phyloP scores from a whole-genome alignment of 139 green algal species.

The Micractinium conductrix region DNA sequence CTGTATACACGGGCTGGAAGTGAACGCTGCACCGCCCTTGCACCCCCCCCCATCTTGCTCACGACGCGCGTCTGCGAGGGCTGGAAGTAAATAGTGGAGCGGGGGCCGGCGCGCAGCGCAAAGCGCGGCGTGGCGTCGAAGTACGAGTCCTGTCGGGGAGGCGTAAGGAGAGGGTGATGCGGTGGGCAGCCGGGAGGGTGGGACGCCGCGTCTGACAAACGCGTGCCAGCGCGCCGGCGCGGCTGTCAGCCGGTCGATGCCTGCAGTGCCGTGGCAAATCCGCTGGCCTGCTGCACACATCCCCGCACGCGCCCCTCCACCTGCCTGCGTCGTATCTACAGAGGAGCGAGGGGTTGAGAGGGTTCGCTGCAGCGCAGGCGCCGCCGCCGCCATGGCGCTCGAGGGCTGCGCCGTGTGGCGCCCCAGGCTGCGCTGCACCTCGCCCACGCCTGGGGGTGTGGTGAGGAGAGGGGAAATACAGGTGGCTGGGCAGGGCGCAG shows the following conservation, averaged over 20 bases:
- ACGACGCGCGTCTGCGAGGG: too few species aligned
- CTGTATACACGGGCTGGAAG: too few species aligned
- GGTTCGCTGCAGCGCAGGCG: neutral
- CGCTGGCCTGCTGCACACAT: too few species aligned
- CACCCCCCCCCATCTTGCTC: too few species aligned
- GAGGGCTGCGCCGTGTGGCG: neutral
- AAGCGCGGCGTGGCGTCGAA: conserved; percentile 55
- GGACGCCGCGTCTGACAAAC: too few species aligned
- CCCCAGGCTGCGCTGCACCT: neutral
- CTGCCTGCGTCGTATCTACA: conserved; percentile 23
- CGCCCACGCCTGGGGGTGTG: neutral
- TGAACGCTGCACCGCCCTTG: too few species aligned
- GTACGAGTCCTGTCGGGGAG: conserved; percentile 39
- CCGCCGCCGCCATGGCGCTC: neutral
- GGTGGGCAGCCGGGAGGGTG: too few species aligned
- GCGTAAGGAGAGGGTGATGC: too few species aligned
- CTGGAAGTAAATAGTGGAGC: conserved; percentile 83
- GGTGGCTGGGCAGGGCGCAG: neutral
- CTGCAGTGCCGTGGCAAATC: too few species aligned
- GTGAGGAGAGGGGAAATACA: neutral
- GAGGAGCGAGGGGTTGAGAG: conserved; percentile 8
- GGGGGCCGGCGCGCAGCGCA: conserved; percentile 35
- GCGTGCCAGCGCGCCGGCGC: too few species aligned
- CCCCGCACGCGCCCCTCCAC: too few species aligned
- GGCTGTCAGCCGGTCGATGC: too few species aligned